Conservation (phyloP, 768 basidiomycete genomes). For the Chalciporus chontae region DNA sequence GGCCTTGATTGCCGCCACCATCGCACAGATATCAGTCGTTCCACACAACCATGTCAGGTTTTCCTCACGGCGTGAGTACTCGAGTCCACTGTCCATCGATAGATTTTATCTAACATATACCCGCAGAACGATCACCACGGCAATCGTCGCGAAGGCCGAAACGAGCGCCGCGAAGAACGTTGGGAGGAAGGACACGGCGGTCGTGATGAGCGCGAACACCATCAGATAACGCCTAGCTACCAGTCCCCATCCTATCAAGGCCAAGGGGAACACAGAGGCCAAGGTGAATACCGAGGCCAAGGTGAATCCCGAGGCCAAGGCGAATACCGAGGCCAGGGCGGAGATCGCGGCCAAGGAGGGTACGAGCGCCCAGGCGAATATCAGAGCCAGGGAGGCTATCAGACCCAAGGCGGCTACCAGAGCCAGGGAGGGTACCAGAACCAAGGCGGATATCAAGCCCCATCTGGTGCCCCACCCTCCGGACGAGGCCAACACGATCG, state of each 20-base stretch:
- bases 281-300: neutral
- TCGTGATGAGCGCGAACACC: neutral
- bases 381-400: neutral
- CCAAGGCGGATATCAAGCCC: neutral
- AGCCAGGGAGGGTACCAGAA: neutral
- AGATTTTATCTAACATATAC: too few relatives aligned
- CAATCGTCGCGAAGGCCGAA: slow-evolving; percentile 7
- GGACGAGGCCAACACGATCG: slow-evolving; percentile 1
- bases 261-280: neutral
- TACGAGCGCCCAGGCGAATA: neutral
- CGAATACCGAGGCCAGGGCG: neutral
- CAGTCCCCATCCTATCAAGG: neutral
- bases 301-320: neutral
- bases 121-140: slow-evolving; percentile 5
- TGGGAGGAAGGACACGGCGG: neutral
- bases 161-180: slow-evolving; percentile 10
- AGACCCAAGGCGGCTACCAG: too few relatives aligned
- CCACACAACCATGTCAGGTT: neutral
- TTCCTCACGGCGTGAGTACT: neutral
- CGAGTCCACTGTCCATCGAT: too few relatives aligned
- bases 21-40: neutral
- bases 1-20: neutral
- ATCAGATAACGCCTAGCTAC: neutral
- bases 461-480: slow-evolving; percentile 5
- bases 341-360: neutral